A percentile compares a stretch with the other conserved stretches of the same genome.
Conservation (phyloP, 1,139 yeast genomes). For the Taphrina betulina region DNA sequence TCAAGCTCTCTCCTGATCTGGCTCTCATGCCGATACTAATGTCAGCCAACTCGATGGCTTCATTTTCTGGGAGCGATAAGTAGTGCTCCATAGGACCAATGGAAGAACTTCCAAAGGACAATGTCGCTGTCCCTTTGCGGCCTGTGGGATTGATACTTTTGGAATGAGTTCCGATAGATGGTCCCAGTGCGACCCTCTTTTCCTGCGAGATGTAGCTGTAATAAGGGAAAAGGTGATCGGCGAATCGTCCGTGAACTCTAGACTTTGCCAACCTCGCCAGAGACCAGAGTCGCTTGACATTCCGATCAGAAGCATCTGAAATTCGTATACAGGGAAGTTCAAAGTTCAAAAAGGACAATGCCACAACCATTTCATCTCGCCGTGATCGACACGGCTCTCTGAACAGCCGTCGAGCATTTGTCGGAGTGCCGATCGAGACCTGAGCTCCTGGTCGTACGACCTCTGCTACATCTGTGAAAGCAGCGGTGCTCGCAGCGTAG, state of each 20-base stretch:
- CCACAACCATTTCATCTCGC: slow-evolving; percentile 17
- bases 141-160: too few relatives aligned
- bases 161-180: neutral
- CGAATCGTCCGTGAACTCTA: neutral
- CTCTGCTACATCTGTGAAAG: slow-evolving; percentile 3
- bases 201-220: slow-evolving; percentile 22
- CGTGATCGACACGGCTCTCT: neutral
- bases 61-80: neutral
- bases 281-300: slow-evolving; percentile 8
- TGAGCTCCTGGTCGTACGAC: slow-evolving; percentile 1
- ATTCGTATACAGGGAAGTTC: slow-evolving; percentile 10
- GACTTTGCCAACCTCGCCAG: slow-evolving; percentile 17
- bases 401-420: slow-evolving; percentile 21
- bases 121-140: neutral
- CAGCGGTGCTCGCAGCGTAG: slow-evolving; percentile 22
- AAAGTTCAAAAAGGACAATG: slow-evolving; percentile 17
- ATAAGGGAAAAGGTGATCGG: slow-evolving; percentile 7
- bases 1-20: slow-evolving; percentile 21
- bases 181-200: neutral
- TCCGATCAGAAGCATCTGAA: neutral
- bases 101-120: slow-evolving; percentile 27
- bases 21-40: slow-evolving; percentile 25
- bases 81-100: slow-evolving; percentile 10
- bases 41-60: neutral
- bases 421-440: slow-evolving; percentile 22